Conservation (phyloP, 1,284 basidiomycete species). For the Malassezia slooffiae region DNA sequence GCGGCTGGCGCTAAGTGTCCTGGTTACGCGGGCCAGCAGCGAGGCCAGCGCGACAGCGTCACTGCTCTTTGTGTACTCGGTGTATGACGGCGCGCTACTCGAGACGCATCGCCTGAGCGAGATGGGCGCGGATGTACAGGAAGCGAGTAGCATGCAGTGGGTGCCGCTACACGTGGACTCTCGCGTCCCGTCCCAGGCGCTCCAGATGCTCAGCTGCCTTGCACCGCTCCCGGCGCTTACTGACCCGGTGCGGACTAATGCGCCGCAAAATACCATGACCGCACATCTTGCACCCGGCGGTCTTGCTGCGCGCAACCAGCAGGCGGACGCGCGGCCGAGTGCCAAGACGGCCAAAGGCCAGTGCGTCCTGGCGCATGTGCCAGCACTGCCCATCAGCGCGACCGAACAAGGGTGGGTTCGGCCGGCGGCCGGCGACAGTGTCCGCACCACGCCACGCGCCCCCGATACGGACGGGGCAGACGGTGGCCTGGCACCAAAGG, state of each 20-base stretch:
- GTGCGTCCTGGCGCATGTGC: slow-evolving; percentile 3
- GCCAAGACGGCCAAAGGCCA: background rate
- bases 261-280: too few species aligned
- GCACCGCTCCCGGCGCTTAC: slow-evolving; percentile 4
- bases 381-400: background rate
- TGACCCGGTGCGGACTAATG: background rate
- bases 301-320: too few species aligned
- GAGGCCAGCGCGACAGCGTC: background rate
- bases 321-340: slow-evolving; percentile 4
- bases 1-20: slow-evolving; percentile 5
- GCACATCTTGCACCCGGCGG: too few species aligned
- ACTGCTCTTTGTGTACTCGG: slow-evolving; percentile 3
- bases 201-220: slow-evolving; percentile 3
- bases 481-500: too few species aligned
- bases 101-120: background rate
- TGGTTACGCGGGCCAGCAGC: background rate
- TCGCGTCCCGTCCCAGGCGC: slow-evolving; percentile 7
- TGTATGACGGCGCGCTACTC: slow-evolving; percentile 10
- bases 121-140: too few species aligned
- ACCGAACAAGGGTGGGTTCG: too few species aligned
- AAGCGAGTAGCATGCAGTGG: slow-evolving; percentile 4
- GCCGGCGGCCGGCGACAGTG: too few species aligned
- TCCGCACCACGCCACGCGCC: too few species aligned
- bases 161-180: background rate
- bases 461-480: too few species aligned